phyloP scores from a whole-genome alignment of 371 early-diverging fungal genomes.

The Encephalitozoon romaleae region DNA sequence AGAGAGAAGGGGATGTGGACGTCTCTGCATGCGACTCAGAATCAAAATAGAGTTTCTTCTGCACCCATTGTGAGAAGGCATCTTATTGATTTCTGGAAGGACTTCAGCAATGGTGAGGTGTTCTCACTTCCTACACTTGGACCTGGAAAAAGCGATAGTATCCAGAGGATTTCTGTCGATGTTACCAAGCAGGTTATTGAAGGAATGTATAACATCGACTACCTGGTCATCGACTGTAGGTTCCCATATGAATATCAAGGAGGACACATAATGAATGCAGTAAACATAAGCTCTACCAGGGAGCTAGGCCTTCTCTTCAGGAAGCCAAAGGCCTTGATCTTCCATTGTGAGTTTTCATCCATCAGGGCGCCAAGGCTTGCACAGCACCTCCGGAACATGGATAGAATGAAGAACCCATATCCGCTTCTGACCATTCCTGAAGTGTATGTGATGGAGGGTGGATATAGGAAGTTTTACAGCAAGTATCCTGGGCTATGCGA shows the following conservation, averaged over 20 bases:
- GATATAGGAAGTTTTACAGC: conserved; percentile 69
- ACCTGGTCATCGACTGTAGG: conserved; percentile 70
- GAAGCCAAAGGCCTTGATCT: conserved; percentile 63
- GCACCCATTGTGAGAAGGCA: not conserved
- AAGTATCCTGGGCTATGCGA: conserved; percentile 55
- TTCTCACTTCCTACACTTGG: conserved; percentile 53
- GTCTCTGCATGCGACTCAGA: not conserved
- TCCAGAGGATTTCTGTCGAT: conserved; percentile 45
- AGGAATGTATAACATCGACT: conserved; percentile 47
- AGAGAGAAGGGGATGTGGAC: not conserved
- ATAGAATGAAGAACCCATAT: conserved; percentile 69
- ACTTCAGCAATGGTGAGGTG: conserved; percentile 30
- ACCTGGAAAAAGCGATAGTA: conserved; percentile 51
- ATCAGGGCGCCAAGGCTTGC: conserved; percentile 76
- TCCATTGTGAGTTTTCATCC: conserved; percentile 78
- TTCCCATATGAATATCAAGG: conserved; percentile 75
- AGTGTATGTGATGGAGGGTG: conserved; percentile 76
- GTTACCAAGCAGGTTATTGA: conserved; percentile 34
- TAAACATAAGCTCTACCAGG: conserved; percentile 65
- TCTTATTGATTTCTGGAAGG: conserved; percentile 20
- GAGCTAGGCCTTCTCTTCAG: conserved; percentile 58
- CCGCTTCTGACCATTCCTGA: conserved; percentile 72
- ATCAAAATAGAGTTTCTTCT: not conserved
- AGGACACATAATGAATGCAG: conserved; percentile 70
- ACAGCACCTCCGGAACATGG: conserved; percentile 66